Evolutionary conservation across 352 stramenopile species (phyloP).

Genomic region (Globisporangium radiosum): DNA sequence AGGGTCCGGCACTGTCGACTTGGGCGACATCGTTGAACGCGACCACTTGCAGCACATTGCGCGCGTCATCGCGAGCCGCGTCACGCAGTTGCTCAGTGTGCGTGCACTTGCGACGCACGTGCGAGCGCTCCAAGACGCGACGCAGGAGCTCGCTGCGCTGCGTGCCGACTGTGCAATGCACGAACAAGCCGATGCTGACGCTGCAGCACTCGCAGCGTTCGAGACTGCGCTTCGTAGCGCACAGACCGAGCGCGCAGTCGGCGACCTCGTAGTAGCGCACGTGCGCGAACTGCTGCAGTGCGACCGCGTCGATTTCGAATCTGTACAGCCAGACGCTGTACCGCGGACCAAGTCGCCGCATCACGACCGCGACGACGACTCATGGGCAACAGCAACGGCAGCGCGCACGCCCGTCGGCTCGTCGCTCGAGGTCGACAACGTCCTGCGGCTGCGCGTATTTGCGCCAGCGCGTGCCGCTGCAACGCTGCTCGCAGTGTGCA

Average conservation of each 20-base stretch:
- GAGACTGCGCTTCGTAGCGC: background rate
- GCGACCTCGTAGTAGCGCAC: conserved; percentile 1
- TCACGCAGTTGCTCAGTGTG: conserved; percentile 5
- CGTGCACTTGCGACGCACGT: background rate
- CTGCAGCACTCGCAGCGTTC: conserved; percentile 3
- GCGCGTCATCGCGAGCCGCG: background rate
- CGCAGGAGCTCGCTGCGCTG: background rate
- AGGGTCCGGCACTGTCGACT: conserved; percentile 1
- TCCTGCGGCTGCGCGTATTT: conserved; percentile 11
- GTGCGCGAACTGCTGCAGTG: conserved; percentile 10
- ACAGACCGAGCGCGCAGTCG: conserved; percentile 1
- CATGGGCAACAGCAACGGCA: too few species aligned
- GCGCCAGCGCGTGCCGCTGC: background rate
- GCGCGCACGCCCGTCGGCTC: background rate
- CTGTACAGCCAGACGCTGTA: background rate
- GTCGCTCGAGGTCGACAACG: conserved; percentile 11
- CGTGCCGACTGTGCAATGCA: background rate
- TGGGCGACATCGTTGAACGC: conserved; percentile 9
- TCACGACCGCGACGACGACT: too few species aligned
- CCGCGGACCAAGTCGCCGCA: too few species aligned
- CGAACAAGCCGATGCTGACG: background rate
- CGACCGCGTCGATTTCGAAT: conserved; percentile 1
- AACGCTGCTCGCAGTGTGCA: conserved; percentile 3
- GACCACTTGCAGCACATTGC: conserved; percentile 9
- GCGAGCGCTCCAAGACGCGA: background rate